These are phyloP conservation scores for Cyberlindnera euphorbiiphila DNA, from an alignment of 805 yeast species.

Conservation along the genomic window DNA sequence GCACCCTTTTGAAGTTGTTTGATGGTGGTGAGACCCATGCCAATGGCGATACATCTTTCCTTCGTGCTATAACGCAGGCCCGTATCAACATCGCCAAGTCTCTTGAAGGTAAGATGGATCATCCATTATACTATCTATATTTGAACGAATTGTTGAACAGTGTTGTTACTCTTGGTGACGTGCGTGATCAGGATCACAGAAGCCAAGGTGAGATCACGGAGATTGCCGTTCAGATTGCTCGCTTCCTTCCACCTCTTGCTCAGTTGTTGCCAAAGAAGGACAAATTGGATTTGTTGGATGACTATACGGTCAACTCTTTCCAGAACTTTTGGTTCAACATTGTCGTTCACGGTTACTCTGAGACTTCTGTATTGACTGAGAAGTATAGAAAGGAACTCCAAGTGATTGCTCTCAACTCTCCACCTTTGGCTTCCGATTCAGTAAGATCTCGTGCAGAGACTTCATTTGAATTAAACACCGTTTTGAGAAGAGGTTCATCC, in stretches of 20 bases:
- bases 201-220: slow-evolving; percentile 67
- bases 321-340: slow-evolving; percentile 93
- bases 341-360: slow-evolving; percentile 85
- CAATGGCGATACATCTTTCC: slow-evolving; percentile 35
- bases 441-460: slow-evolving; percentile 85
- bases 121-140: slow-evolving; percentile 52
- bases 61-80: slow-evolving; percentile 44
- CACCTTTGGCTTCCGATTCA: slow-evolving; percentile 79
- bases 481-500: slow-evolving; percentile 84
- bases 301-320: slow-evolving; percentile 56
- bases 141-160: slow-evolving; percentile 62
- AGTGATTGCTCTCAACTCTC: slow-evolving; percentile 80
- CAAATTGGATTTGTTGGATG: slow-evolving; percentile 39
- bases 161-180: slow-evolving; percentile 77
- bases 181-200: slow-evolving; percentile 68
- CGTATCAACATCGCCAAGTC: slow-evolving; percentile 41
- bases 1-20: slow-evolving; percentile 55
- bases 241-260: slow-evolving; percentile 71
- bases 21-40: slow-evolving; percentile 47
- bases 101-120: slow-evolving; percentile 25
- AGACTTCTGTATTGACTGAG: slow-evolving; percentile 49
- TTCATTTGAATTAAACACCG: slow-evolving; percentile 86
- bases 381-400: slow-evolving; percentile 47
- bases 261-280: slow-evolving; percentile 57
- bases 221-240: slow-evolving; percentile 64